phyloP scores from a whole-genome alignment of 1,284 basidiomycete species.

The Moesziomyces sp. region DNA sequence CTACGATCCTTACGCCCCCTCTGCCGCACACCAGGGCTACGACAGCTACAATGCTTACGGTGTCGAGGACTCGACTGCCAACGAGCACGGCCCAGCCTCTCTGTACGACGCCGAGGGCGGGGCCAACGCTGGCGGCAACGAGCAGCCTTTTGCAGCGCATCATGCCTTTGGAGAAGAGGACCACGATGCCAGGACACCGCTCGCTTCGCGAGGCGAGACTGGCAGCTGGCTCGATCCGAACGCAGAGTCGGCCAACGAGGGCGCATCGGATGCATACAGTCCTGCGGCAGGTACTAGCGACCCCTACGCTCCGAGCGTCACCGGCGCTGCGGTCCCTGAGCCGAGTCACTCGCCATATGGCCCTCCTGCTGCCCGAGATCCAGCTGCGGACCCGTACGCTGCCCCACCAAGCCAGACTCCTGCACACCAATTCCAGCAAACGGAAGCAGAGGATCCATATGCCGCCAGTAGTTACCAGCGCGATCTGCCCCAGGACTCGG shows the following conservation, averaged over 20 bases:
- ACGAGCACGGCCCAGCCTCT: constrained; percentile 8
- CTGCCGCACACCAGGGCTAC: constrained; percentile 5
- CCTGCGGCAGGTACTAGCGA: constrained; percentile 10
- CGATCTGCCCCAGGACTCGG: constrained; percentile 4
- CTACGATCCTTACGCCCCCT: constrained; percentile 12
- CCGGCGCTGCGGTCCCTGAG: constrained; percentile 2
- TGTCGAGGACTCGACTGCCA: background rate
- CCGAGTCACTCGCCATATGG: constrained; percentile 19
- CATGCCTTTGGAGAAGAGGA: constrained; percentile 15
- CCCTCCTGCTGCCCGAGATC: constrained; percentile 8
- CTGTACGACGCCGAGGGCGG: constrained; percentile 1
- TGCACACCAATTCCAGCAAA: background rate
- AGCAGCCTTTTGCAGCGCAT: background rate
- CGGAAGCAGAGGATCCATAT: constrained; percentile 7
- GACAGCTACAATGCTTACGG: constrained; percentile 12
- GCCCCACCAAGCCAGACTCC: constrained; percentile 3
- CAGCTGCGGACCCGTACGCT: constrained; percentile 11
- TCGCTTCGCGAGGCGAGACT: constrained; percentile 20
- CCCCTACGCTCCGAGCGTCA: constrained; percentile 2
- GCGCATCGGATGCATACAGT: constrained; percentile 12
- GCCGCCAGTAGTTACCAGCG: background rate
- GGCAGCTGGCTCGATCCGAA: constrained; percentile 21
- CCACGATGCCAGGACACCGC: constrained; percentile 22
- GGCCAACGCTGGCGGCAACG: background rate
- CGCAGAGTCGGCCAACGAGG: constrained; percentile 6